phyloP scores from a whole-genome alignment of 1,139 yeast genomes.

The Blastobotrys aristatus region DNA sequence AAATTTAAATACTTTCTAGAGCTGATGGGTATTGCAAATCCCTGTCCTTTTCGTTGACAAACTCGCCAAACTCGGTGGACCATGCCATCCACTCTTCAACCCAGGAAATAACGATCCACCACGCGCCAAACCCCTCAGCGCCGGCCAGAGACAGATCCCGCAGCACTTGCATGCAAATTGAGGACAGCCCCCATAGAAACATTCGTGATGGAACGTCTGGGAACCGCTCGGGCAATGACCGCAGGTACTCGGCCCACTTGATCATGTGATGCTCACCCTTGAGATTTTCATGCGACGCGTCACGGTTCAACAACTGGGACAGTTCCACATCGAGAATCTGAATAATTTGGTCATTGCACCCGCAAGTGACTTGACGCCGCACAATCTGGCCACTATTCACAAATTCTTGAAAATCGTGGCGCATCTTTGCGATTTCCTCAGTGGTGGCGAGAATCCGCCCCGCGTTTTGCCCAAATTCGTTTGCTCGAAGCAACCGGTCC shows the following conservation, averaged over 20 bases:
- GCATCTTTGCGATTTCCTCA: conserved; percentile 49
- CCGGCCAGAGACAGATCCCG: conserved; percentile 58
- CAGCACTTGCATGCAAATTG: conserved; percentile 57
- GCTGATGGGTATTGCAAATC: too few relatives aligned
- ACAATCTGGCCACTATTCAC: conserved; percentile 48
- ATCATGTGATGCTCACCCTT: conserved; percentile 15
- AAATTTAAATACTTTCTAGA: too few relatives aligned
- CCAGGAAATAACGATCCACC: conserved; percentile 82
- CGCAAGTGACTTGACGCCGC: conserved; percentile 39
- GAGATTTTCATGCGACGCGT: background rate
- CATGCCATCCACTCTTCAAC: conserved; percentile 67
- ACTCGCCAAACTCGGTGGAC: conserved; percentile 67
- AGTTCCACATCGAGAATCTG: conserved; percentile 43
- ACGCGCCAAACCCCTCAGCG: conserved; percentile 61
- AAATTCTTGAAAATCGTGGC: conserved; percentile 51
- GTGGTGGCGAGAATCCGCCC: conserved; percentile 46
- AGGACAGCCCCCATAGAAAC: conserved; percentile 50
- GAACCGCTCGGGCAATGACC: conserved; percentile 45
- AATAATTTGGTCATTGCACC: conserved; percentile 28
- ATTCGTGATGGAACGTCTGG: conserved; percentile 50
- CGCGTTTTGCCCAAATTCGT: conserved; percentile 57
- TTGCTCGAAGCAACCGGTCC: conserved; percentile 52
- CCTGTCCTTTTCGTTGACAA: conserved; percentile 34
- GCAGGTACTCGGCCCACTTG: conserved; percentile 40
- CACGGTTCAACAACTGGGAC: conserved; percentile 35